Conservation (phyloP, 139 green algal species). For the Chlorella sp. region DNA sequence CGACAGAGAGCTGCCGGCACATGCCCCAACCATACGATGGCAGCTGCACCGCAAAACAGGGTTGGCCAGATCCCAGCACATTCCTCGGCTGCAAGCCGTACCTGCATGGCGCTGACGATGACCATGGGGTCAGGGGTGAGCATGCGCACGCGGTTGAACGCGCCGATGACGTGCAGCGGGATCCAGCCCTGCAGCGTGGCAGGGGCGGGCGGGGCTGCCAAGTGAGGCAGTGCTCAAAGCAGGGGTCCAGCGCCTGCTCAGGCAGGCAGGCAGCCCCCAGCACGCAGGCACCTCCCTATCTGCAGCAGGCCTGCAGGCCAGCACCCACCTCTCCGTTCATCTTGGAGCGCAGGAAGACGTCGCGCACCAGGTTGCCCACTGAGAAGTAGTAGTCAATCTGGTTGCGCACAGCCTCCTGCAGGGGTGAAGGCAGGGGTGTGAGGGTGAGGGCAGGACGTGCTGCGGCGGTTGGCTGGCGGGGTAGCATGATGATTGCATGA, state of each 20-base stretch:
- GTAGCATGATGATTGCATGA: no score
- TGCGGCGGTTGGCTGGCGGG: background rate
- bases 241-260: background rate
- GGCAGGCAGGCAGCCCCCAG: background rate
- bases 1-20: no score
- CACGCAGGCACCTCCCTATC: background rate
- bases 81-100: background rate
- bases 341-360: constrained; percentile 95
- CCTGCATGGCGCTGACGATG: constrained; percentile 75
- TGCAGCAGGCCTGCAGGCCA: background rate
- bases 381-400: constrained; percentile 99
- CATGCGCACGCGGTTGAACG: constrained; percentile 95
- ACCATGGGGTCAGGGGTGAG: constrained; percentile 87
- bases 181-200: constrained; percentile 81
- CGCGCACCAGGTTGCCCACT: constrained; percentile 92
- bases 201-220: background rate
- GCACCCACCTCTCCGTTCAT: constrained; percentile 82
- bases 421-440: no score
- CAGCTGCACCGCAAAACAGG: no score
- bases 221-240: background rate
- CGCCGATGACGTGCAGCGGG: constrained; percentile 79
- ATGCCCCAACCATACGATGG: no score
- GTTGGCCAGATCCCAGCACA: no score
- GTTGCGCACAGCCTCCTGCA: constrained; percentile 64
- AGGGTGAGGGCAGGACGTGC: background rate